Evolutionary conservation across 1,284 basidiomycete species (phyloP).

Genomic region (Melanopsichium pennsylvanicum): DNA sequence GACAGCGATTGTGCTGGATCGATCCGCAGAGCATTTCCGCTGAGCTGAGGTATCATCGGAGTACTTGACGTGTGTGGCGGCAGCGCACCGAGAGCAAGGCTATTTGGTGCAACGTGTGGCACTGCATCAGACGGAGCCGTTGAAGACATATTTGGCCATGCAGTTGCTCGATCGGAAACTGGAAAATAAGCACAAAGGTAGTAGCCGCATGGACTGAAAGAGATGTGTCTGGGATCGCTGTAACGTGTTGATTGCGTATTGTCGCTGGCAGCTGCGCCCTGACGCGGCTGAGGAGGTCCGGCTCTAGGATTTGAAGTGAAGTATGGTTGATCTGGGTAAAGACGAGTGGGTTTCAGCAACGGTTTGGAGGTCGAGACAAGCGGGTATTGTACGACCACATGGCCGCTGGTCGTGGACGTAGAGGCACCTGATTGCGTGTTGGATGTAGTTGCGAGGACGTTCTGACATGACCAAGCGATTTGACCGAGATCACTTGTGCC

Average conservation of each 20-base stretch:
- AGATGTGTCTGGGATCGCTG: slow-evolving; percentile 29
- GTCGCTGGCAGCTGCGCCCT: background rate
- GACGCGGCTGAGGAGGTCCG: slow-evolving; percentile 7
- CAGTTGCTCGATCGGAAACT: background rate
- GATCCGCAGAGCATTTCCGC: background rate
- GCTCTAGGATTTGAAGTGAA: slow-evolving; percentile 2
- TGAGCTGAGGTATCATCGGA: slow-evolving; percentile 4
- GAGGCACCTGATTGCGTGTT: slow-evolving; percentile 7
- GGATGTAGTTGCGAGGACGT: slow-evolving; percentile 33
- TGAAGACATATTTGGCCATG: background rate
- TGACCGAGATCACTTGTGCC: slow-evolving; percentile 9
- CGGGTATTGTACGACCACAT: slow-evolving; percentile 28
- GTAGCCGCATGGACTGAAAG: slow-evolving; percentile 47
- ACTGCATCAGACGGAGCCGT: background rate
- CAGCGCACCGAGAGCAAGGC: background rate
- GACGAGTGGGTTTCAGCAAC: slow-evolving; percentile 2
- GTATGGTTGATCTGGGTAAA: slow-evolving; percentile 15
- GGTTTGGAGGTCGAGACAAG: slow-evolving; percentile 3
- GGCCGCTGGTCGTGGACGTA: slow-evolving; percentile 4
- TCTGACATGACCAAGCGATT: slow-evolving; percentile 42
- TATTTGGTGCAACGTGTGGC: background rate
- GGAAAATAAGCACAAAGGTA: slow-evolving; percentile 39
- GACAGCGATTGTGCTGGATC: background rate
- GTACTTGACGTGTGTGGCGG: background rate
- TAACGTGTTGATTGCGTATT: background rate